phyloP scores from a whole-genome alignment of 2,329 filamentous ascomycete genomes.

The Ascochyta fabae region DNA sequence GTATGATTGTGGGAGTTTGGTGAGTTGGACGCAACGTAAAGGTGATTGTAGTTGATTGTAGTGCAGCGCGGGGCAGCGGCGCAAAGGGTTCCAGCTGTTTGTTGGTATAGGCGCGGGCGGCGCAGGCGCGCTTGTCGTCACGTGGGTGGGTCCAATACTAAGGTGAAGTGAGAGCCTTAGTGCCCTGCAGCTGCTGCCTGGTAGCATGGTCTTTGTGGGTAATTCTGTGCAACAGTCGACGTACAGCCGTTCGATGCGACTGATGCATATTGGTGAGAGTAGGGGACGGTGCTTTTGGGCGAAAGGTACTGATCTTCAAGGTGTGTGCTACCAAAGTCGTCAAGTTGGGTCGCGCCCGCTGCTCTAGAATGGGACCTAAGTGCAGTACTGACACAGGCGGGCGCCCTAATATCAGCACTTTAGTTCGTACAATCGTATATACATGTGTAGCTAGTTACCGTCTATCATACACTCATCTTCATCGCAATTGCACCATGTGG shows the following conservation, averaged over 20 bases:
- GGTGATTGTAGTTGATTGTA: background rate
- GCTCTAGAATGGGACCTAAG: background rate
- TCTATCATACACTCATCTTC: conserved; percentile 89
- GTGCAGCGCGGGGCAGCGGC: background rate
- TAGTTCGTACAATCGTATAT: conserved; percentile 8
- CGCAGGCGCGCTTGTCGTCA: background rate
- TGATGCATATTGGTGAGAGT: background rate
- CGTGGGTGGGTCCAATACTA: background rate
- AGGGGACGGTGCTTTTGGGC: background rate
- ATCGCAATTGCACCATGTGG: conserved; percentile 92
- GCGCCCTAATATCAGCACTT: background rate
- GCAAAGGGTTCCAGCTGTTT: background rate
- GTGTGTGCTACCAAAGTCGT: background rate
- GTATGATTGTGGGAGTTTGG: background rate
- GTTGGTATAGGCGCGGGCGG: background rate
- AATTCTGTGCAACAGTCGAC: background rate
- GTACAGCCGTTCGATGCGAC: background rate
- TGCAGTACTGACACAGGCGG: background rate
- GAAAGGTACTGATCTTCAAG: too few relatives aligned
- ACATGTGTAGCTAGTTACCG: background rate
- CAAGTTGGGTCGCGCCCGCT: background rate
- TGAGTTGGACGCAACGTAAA: background rate
- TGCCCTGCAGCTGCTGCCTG: conserved; percentile 14
- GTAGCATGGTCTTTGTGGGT: conserved; percentile 5
- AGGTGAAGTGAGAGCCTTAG: conserved; percentile 1